These are phyloP conservation scores for Stachybotrys elegans DNA, from an alignment of 2,329 filamentous ascomycete genomes.

Conservation along the genomic window DNA sequence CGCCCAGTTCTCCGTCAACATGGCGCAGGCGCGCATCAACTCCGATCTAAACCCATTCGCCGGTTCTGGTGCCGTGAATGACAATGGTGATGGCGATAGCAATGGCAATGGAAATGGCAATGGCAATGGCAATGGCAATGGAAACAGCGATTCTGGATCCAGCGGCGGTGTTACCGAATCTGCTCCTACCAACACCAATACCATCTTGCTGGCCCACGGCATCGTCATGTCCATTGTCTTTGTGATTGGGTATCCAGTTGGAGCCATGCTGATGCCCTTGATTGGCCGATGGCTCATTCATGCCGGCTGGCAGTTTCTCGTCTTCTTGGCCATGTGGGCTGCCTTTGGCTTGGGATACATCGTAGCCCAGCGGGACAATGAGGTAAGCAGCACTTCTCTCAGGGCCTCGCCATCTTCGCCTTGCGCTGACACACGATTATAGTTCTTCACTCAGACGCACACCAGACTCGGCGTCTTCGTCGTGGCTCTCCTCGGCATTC, in stretches of 20 bases:
- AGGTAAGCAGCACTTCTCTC: slow-evolving; percentile 30
- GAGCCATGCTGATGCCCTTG: slow-evolving; percentile 55
- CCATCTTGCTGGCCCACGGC: slow-evolving; percentile 43
- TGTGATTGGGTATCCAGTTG: slow-evolving; percentile 54
- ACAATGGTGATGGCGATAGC: slow-evolving; percentile 8
- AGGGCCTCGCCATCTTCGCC: neutral
- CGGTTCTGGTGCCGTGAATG: slow-evolving; percentile 9
- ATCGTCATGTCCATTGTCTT: slow-evolving; percentile 58
- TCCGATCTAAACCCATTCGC: slow-evolving; percentile 50
- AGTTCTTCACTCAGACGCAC: slow-evolving; percentile 51
- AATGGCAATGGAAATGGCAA: slow-evolving; percentile 8
- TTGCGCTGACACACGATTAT: slow-evolving; percentile 12
- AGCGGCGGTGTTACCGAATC: slow-evolving; percentile 4
- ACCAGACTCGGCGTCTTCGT: slow-evolving; percentile 53
- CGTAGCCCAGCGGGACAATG: slow-evolving; percentile 31
- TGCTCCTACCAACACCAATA: slow-evolving; percentile 13
- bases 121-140: slow-evolving; percentile 7
- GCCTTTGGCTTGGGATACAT: slow-evolving; percentile 55
- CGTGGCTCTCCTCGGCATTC: slow-evolving; percentile 47
- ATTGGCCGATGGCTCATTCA: slow-evolving; percentile 55
- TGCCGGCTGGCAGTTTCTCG: slow-evolving; percentile 47
- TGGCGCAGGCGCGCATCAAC: slow-evolving; percentile 39
- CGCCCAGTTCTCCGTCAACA: slow-evolving; percentile 40
- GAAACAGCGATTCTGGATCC: slow-evolving; percentile 2
- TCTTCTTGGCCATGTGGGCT: slow-evolving; percentile 53